Conservation (phyloP, 192 early-diverging fungal genomes). For the Nowakowskiella sp. region DNA sequence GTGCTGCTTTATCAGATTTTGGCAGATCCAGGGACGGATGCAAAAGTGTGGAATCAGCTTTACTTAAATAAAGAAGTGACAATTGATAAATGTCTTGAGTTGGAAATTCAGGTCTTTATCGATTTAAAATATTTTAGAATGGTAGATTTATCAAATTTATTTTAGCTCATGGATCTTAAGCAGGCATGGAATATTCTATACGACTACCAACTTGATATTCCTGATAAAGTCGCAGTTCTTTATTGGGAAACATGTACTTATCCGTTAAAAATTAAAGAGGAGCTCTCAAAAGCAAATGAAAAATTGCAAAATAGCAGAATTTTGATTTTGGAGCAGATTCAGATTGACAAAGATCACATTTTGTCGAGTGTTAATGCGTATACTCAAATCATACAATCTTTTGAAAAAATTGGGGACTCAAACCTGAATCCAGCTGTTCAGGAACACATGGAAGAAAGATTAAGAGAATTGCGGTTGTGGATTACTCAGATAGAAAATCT, state of each 20-base stretch:
- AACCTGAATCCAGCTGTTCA: neutral
- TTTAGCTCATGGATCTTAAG: constrained; percentile 22
- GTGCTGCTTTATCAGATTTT: constrained; percentile 21
- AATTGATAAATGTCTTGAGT: constrained; percentile 18
- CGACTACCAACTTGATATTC: constrained; percentile 19
- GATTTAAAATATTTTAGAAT: constrained; percentile 7
- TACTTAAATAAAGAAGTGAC: too few species aligned
- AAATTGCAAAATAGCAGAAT: constrained; percentile 9
- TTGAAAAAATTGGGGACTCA: constrained; percentile 9
- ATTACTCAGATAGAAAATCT: constrained; percentile 14
- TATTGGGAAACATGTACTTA: constrained; percentile 35
- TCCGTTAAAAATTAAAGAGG: constrained; percentile 18
- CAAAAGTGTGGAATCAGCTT: constrained; percentile 20
- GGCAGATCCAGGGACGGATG: constrained; percentile 28
- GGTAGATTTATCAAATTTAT: neutral
- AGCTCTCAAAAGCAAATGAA: constrained; percentile 14
- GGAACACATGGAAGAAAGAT: constrained; percentile 6
- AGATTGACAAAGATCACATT: constrained; percentile 21
- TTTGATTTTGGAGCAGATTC: constrained; percentile 14
- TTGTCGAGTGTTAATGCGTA: constrained; percentile 12
- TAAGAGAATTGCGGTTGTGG: constrained; percentile 12
- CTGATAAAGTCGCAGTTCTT: constrained; percentile 15
- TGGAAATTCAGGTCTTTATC: constrained; percentile 16
- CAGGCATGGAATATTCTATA: constrained; percentile 30
- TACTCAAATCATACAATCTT: constrained; percentile 13